Evolutionary conservation across 495 filamentous ascomycete genomes (phyloP).

Genomic region (Aspergillus affinis): DNA sequence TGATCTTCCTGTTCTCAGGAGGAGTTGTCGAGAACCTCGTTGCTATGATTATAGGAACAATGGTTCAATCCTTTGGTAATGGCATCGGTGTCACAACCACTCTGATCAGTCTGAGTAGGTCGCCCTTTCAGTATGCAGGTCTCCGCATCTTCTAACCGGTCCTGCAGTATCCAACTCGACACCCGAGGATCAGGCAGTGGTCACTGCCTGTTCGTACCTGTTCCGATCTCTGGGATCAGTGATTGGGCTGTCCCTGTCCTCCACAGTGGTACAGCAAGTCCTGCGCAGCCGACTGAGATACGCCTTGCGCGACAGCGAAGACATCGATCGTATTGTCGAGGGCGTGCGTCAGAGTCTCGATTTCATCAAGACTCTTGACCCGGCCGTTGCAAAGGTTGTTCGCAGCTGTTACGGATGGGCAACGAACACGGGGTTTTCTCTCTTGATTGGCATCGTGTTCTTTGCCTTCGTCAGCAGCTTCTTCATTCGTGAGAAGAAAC

Average conservation of each 20-base stretch:
- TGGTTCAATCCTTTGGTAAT: conserved; percentile 56
- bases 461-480: conserved; percentile 47
- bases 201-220: conserved; percentile 81
- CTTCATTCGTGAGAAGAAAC: conserved; percentile 44
- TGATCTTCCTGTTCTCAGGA: conserved; percentile 63
- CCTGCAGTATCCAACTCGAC: conserved; percentile 64
- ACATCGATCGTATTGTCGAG: conserved; percentile 69
- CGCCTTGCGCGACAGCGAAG: conserved; percentile 52
- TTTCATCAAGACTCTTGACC: conserved; percentile 67
- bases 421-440: conserved; percentile 47
- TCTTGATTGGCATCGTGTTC: conserved; percentile 44
- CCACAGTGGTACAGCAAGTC: conserved; percentile 72
- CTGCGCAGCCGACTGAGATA: conserved; percentile 58
- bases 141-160: background rate
- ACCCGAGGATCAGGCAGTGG: conserved; percentile 69
- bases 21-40: conserved; percentile 38
- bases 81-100: conserved; percentile 72
- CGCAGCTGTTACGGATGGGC: conserved; percentile 64
- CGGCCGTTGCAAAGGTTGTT: conserved; percentile 60
- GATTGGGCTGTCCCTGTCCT: conserved; percentile 66
- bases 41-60: conserved; percentile 58
- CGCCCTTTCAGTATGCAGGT: background rate
- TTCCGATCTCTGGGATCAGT: conserved; percentile 83
- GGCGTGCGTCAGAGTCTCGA: conserved; percentile 72
- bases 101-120: conserved; percentile 60